Base-by-base conservation (phyloP, 306 rosid species). In the Quercus aquifolioides region DNA sequence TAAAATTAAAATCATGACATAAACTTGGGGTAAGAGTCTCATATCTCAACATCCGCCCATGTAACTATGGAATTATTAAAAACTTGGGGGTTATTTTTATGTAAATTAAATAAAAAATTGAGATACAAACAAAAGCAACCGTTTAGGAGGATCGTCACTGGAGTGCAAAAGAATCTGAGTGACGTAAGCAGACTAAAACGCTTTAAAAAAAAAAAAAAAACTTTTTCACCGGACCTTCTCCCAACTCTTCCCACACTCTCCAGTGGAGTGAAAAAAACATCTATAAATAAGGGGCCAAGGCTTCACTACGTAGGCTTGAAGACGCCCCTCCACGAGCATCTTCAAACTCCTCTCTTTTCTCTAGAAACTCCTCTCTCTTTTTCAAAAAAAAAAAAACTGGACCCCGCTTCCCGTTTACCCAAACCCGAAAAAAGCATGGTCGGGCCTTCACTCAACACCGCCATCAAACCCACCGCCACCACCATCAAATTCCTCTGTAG, bases 401-500 rank as follows among this genome's bases (percentile, higher is more conserved):
- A 59, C 20, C 13, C 43, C 3, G 10, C 52, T 63, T 12, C 12
- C 46, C 4, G 75, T 49, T 7, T 51, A 59, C 20, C 69, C 31
- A 52, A 74, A 33, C 41, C 59, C 35, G 17, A 56, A 46, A 51
- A 46, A 64, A 86, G 3, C 65, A 95, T 95, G 96, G 80, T 76
- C 73, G 87, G 88, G 33, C 78, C 89, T 35, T 55, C 86, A 4
- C 81, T 70, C 10, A 46, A 75, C 63, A 62, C 83, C 55, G 17
- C 71, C 11, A 41, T 2, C 41, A 72, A n/a, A 64, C 20, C 78
- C 31, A 38, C 81, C 55, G 74, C 83, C 65, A 79, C 94, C 76
- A 82, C 89, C 55, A 74, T 91, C 76, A 95, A 93, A 75, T 91
- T 93, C 87, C 93, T 95, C 84, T 95, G 90, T 51, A 93, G 98